Evolutionary conservation across 129 eudicot species (phyloP), one percentile per base, ranked within the genome.

Genomic region (Deinandra increscens): DNA sequence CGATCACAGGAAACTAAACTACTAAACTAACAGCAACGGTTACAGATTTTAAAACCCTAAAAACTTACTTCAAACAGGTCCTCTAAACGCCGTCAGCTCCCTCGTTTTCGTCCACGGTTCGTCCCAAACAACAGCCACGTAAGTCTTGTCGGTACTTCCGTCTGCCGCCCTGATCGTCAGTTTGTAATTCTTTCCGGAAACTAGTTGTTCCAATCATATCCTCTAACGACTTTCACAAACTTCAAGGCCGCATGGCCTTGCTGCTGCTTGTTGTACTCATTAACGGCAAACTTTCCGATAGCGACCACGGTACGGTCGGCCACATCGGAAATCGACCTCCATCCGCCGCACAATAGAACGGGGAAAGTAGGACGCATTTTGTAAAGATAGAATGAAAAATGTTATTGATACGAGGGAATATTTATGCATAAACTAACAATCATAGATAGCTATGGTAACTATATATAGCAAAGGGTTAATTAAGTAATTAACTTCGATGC

Each of bases 71-170:
- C 46, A 71, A 71, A 71, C 19, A 2, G 76, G 77, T 48, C 77
- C 77, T 7, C 36, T 61, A 7, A 72, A 72, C 1, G 69, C 46
- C 44, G 48, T 12, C 17, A 72, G 7, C 50, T 23, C 14, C 51
- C 69, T 72, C 9, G 34, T 60, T 20, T 72, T 36, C 41, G 46
- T 13, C 60, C 69, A 60, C 13, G 77, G 77, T 37, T 60, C 48
- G n/a, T 45, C 69, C 69, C 69, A 72, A 34, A 72, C 77, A 72
- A 72, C 10, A 34, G 70, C 77, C 37, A 72, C 18, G n/a, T 72
- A 72, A 31, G 7, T 61, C 45, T 46, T 12, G 22, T 29, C 29
- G 0, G 4, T 11, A 5, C 22, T 11, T 11, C 62, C 77, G 0
- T 72, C 17, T 0, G 4, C 19, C 1, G 77, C 62, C 1, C 8